Conservation (phyloP, 257 asterid genomes). For the Solanum pinnatisectum region DNA sequence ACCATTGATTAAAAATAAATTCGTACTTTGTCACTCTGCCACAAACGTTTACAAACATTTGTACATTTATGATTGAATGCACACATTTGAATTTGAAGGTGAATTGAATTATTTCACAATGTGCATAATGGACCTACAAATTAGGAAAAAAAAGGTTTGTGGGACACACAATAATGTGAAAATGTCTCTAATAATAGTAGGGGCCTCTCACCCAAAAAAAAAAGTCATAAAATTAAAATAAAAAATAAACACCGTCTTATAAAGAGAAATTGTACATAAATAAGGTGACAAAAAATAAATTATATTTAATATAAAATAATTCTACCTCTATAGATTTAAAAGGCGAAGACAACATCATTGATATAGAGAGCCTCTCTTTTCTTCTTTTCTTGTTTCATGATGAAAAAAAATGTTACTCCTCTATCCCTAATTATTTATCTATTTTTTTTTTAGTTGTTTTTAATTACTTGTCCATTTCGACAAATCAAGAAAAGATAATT, state of each 20-base stretch:
- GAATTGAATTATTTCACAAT: constrained; percentile 5
- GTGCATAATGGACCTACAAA: constrained; percentile 2
- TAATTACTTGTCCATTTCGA: too few relatives aligned
- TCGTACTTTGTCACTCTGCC: background rate
- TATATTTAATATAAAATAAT: background rate
- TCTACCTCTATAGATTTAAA: background rate
- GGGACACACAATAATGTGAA: background rate
- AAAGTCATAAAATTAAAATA: too few relatives aligned
- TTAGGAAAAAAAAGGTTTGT: background rate
- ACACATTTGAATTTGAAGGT: background rate
- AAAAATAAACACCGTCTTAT: background rate
- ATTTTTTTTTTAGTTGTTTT: too few relatives aligned
- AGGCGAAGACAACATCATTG: constrained; percentile 7
- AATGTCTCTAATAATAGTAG: constrained; percentile 4
- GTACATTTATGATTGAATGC: background rate
- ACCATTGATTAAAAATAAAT: background rate
- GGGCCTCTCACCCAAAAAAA: background rate
- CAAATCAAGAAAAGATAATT: too few relatives aligned
- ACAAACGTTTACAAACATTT: background rate
- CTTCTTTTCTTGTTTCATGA: constrained; percentile 5
- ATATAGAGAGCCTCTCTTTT: background rate
- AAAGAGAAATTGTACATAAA: background rate
- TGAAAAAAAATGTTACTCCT: background rate
- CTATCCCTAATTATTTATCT: too few relatives aligned
- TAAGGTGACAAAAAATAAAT: background rate